Base-by-base conservation (phyloP, 768 basidiomycete genomes). In the Trichaptum fuscoviolaceum region DNA sequence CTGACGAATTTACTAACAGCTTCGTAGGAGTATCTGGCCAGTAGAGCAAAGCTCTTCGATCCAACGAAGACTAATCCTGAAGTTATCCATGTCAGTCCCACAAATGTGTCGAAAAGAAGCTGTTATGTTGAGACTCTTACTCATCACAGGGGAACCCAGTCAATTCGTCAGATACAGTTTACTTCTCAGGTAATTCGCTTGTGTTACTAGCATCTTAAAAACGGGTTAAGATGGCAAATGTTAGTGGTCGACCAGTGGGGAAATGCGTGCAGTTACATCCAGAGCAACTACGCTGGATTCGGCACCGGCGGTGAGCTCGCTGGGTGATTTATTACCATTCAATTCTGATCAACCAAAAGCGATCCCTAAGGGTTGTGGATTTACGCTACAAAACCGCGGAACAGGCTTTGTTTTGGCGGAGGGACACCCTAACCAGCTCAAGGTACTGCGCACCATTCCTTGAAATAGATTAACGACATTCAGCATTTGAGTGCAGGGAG, bases 331-430 rank as follows among this genome's bases (percentile, higher is more conserved):
- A 18, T 63, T 63, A 35, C 15, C 6, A 58, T 17, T 24, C 63
- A 35, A 35, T 67, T 35, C 59, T 34, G 12, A 61, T 68, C 58
- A 59, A 20, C 66, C 64, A 23, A 70, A 73, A 86, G 96, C 96
- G 35, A 82, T 99, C 52, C 97, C 97, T 0, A 89, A 92, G 70
- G 95, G 90, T 0, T 97, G 95, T 71, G 97, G 97, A 0, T 99
- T 99, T 76, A 97, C 95, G 0, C 83, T 99, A 17, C 97, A 99
- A 77, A 97, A 97, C 76, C 85, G 97, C 65, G 97, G 97, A 1
- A 82, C 87, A 12, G 90, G 91, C 6, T 99, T 99, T 75, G 81
- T 86, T 7, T 80, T 98, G 25, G 81, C 83, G 64, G 85, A 92
- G 66, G 86, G 85, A 0, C 96, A 99, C 74, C 91, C 94, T 0